phyloP scores from a whole-genome alignment of 2,329 filamentous ascomycete genomes.

The Aspergillus sp. region DNA sequence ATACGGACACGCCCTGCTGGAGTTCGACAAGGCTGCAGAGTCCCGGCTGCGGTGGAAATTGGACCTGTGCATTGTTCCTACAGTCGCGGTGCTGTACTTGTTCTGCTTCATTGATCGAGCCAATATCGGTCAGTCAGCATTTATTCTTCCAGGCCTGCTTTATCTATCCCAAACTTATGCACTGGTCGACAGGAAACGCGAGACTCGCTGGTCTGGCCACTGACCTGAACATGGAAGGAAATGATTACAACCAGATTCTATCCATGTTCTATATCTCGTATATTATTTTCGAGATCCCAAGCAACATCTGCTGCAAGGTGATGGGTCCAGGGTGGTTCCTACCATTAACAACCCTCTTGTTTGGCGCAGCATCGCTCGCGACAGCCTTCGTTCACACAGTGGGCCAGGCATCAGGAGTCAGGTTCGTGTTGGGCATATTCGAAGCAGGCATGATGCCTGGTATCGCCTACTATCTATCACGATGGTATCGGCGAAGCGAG shows the following conservation, averaged over 20 bases:
- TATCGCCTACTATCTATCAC: constrained; percentile 70
- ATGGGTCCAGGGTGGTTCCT: constrained; percentile 73
- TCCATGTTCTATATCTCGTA: constrained; percentile 72
- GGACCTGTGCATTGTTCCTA: constrained; percentile 65
- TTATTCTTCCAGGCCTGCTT: too few relatives aligned
- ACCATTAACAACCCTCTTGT: constrained; percentile 62
- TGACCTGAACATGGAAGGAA: constrained; percentile 59
- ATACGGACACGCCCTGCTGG: constrained; percentile 52
- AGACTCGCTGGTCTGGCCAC: constrained; percentile 63
- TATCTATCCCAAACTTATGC: too few relatives aligned
- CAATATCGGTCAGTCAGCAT: constrained; percentile 59
- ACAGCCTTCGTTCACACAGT: constrained; percentile 65
- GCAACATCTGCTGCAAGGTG: constrained; percentile 68
- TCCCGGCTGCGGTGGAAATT: constrained; percentile 62
- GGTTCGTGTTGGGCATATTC: constrained; percentile 68
- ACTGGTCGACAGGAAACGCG: constrained; percentile 58
- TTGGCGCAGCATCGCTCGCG: constrained; percentile 63
- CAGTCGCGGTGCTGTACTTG: constrained; percentile 65
- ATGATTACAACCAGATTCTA: constrained; percentile 69
- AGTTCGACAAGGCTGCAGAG: constrained; percentile 61
- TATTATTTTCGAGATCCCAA: constrained; percentile 70
- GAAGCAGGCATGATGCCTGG: constrained; percentile 74
- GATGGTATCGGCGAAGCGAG: constrained; percentile 71
- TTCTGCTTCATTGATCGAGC: constrained; percentile 74
- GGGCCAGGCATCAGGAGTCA: constrained; percentile 56